Conservation (phyloP, 805 yeast species). For the Pichia scutulata region DNA sequence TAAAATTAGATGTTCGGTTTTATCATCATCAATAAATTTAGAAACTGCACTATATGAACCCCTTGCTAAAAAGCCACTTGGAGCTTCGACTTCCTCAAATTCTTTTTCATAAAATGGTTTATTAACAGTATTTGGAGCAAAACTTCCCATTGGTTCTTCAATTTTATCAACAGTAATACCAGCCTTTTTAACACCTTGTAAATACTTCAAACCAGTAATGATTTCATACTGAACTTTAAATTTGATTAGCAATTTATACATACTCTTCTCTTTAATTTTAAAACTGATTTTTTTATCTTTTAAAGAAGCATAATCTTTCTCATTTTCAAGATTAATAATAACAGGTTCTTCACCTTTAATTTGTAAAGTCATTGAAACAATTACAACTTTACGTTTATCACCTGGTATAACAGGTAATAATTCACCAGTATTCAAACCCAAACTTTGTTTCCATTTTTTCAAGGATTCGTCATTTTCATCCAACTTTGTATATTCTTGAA, state of each 20-base stretch:
- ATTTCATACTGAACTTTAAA: conserved; percentile 80
- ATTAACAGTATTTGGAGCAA: conserved; percentile 77
- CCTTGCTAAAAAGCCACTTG: conserved; percentile 81
- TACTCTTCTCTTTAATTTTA: conserved; percentile 69
- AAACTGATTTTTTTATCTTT: conserved; percentile 51
- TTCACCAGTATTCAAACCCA: conserved; percentile 59
- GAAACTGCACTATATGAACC: conserved; percentile 78
- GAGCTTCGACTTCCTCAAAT: conserved; percentile 80
- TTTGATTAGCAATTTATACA: conserved; percentile 62
- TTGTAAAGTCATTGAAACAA: conserved; percentile 63
- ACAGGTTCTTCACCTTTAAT: conserved; percentile 66
- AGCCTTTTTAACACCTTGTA: conserved; percentile 77
- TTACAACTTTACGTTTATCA: conserved; percentile 71
- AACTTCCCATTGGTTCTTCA: conserved; percentile 85
- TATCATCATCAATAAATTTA: conserved; percentile 83
- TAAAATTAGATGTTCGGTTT: conserved; percentile 58
- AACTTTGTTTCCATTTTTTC: conserved; percentile 84
- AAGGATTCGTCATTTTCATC: conserved; percentile 89
- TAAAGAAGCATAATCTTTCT: conserved; percentile 48
- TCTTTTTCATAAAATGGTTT: conserved; percentile 68
- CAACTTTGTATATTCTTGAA: conserved; percentile 71
- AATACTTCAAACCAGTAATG: conserved; percentile 81
- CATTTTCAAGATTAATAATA: conserved; percentile 55
- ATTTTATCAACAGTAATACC: conserved; percentile 82
- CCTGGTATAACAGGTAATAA: conserved; percentile 60